These are phyloP conservation scores for Teunomyces gatunensis DNA, from an alignment of 805 yeast genomes.

Conservation along the genomic window DNA sequence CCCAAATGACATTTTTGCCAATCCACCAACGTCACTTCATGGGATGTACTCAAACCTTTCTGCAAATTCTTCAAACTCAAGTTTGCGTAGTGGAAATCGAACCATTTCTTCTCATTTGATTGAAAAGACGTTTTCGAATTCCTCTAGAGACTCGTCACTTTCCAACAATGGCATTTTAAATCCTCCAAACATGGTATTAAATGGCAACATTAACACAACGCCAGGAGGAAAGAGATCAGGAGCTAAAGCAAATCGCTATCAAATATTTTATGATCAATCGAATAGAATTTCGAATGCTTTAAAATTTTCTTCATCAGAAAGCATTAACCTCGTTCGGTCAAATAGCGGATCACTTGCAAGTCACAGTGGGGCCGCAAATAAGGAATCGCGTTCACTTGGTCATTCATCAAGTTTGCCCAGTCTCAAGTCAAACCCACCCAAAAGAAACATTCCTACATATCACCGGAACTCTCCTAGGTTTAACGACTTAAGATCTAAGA, in stretches of 20 bases:
- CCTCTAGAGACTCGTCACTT: conserved; percentile 27
- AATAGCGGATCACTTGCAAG: conserved; percentile 12
- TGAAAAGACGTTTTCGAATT: conserved; percentile 33
- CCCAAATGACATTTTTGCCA: conserved; percentile 13
- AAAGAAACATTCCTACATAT: conserved; percentile 6
- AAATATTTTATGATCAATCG: conserved; percentile 47
- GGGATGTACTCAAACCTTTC: conserved; percentile 27
- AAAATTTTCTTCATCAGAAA: conserved; percentile 33
- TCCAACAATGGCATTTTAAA: conserved; percentile 3
- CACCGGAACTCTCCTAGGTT: conserved; percentile 8
- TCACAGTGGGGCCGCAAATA: not conserved
- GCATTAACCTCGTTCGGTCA: conserved; percentile 17
- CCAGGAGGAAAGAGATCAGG: conserved; percentile 30
- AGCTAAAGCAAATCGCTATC: conserved; percentile 47
- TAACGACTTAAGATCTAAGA: conserved; percentile 5
- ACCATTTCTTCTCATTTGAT: conserved; percentile 14
- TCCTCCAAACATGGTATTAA: conserved; percentile 5
- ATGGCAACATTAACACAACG: conserved; percentile 11
- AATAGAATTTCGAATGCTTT: conserved; percentile 43
- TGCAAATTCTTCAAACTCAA: conserved; percentile 34
- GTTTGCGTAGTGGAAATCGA: conserved; percentile 20
- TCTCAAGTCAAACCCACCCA: conserved; percentile 12
- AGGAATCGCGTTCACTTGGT: conserved; percentile 15
- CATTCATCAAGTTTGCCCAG: conserved; percentile 23
- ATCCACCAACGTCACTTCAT: conserved; percentile 19